Evolutionary conservation across 441 rosid genomes (phyloP).

Genomic region (Codiaeum variegatum): DNA sequence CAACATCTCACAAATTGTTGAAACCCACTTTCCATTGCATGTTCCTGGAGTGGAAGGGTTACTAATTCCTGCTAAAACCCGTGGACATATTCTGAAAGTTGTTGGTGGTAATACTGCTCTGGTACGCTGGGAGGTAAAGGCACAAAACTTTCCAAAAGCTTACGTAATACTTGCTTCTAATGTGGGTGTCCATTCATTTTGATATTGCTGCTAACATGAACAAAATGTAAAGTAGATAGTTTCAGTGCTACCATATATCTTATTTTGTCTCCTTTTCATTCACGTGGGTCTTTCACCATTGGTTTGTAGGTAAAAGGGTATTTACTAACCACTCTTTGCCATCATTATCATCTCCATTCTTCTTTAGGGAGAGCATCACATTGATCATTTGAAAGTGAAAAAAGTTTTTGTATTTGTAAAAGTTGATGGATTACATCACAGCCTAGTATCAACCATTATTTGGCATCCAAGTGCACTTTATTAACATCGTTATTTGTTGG

Average conservation of each 20-base stretch:
- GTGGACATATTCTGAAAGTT: slow-evolving; percentile 68
- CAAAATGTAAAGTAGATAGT: not conserved
- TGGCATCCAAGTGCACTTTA: not conserved
- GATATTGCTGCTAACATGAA: not conserved
- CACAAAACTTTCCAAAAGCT: slow-evolving; percentile 20
- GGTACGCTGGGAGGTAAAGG: slow-evolving; percentile 95
- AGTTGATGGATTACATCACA: not conserved
- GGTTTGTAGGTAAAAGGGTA: not conserved
- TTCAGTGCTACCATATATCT: not conserved
- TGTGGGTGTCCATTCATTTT: slow-evolving; percentile 9
- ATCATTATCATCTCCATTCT: not conserved
- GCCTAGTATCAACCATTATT: not conserved
- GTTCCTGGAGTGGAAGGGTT: slow-evolving; percentile 85
- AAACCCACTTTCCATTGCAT: slow-evolving; percentile 51
- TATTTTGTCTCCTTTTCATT: not conserved
- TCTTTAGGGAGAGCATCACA: not conserved
- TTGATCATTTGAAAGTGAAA: not conserved
- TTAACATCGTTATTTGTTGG: not conserved
- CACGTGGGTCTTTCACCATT: not conserved
- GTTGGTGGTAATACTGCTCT: slow-evolving; percentile 62
- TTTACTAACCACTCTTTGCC: not conserved
- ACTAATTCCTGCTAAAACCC: slow-evolving; percentile 69
- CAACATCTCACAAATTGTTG: slow-evolving; percentile 59
- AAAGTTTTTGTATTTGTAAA: not conserved
- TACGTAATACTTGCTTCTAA: slow-evolving; percentile 18